Base-by-base conservation (phyloP, 2,329 filamentous ascomycete species). In the Chaetomiaceae sp. region DNA sequence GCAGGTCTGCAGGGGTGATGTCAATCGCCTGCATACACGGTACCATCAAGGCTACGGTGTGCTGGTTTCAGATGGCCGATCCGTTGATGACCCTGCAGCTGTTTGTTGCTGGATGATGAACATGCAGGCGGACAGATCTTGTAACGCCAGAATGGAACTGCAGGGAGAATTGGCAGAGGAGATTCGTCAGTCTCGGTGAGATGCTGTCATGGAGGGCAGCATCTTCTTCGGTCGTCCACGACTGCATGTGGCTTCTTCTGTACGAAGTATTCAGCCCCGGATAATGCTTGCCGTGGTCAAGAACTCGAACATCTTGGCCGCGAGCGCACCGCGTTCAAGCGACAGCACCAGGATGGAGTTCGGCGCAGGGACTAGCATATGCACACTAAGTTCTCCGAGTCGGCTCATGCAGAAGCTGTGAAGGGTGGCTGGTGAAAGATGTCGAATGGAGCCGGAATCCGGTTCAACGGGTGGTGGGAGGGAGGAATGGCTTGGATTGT, bases 21-120 rank as follows among this genome's bases (percentile, higher is more conserved):
- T 5, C n/a, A 49, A 50, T 54, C 54, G 25, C 40, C 43, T 12
- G 20, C 44, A 51, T 29, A 15, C 31, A 33, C 48, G 39, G 20
- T 39, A 33, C 47, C 40, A 46, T 54, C n/a, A n/a, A n/a, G 46
- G 22, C 31, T 27, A 23, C 20, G 9, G 40, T 44, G 33, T 19
- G 25, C 6, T 22, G 44, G 57, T 59, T 57, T 57, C 52, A 59
- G 52, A 55, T 43, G 25, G 52, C 37, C 55, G 49, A 57, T 59
- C 54, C 47, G 37, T 27, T 51, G 33, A 47, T 51, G 47, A 33
- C 39, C 47, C 39, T 47, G 37, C 23, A 36, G 36, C 27, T 47
- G 47, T 19, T 47, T 34, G 47, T 14, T 39, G 29, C 15, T n/a
- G 22, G 11, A 20, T 27, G 34, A 33, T 37, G 25, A 45, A 39